Percentiles rank a stretch among this genome's conserved stretches.
Conservation (phyloP, 1,284 basidiomycete genomes). For the Ustilago loliicola region DNA sequence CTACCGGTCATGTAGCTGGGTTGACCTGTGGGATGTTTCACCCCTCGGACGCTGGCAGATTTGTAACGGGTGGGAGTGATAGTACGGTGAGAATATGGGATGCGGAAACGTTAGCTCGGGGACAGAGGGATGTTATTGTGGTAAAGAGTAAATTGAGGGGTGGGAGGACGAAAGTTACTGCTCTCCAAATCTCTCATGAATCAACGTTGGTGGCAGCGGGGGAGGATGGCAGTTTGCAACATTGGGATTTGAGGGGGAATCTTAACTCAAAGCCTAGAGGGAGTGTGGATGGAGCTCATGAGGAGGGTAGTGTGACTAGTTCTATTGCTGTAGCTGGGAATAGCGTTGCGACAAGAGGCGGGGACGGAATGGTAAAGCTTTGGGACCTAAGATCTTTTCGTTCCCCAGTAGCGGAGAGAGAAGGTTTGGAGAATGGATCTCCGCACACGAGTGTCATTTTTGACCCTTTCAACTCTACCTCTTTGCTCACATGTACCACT, state of each 20-base stretch:
- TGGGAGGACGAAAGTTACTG: conserved; percentile 89
- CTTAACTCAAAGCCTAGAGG: conserved; percentile 85
- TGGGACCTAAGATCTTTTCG: conserved; percentile 93
- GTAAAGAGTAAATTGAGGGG: conserved; percentile 96
- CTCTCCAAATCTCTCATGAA: conserved; percentile 60
- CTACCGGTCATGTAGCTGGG: conserved; percentile 92
- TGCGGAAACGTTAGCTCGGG: conserved; percentile 79
- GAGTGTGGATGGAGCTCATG: conserved; percentile 86
- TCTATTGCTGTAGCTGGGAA: conserved; percentile 83
- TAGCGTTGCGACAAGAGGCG: conserved; percentile 82
- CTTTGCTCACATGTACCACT: conserved; percentile 80
- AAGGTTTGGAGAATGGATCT: conserved; percentile 82
- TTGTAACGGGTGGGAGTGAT: conserved; percentile 94
- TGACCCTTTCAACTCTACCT: conserved; percentile 85
- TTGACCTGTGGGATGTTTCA: conserved; percentile 91
- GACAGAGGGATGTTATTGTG: conserved; percentile 90
- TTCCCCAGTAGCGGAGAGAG: conserved; percentile 80
- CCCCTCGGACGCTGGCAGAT: conserved; percentile 82
- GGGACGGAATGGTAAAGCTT: conserved; percentile 93
- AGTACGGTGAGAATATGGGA: conserved; percentile 98
- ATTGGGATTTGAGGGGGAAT: conserved; percentile 93
- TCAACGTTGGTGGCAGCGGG: conserved; percentile 75
- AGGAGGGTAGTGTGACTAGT: conserved; percentile 84
- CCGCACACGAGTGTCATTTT: conserved; percentile 91
- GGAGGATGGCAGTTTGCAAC: conserved; percentile 88